Base-by-base conservation (phyloP, 1,284 basidiomycete genomes). In the Leucoagaricus sp. region DNA sequence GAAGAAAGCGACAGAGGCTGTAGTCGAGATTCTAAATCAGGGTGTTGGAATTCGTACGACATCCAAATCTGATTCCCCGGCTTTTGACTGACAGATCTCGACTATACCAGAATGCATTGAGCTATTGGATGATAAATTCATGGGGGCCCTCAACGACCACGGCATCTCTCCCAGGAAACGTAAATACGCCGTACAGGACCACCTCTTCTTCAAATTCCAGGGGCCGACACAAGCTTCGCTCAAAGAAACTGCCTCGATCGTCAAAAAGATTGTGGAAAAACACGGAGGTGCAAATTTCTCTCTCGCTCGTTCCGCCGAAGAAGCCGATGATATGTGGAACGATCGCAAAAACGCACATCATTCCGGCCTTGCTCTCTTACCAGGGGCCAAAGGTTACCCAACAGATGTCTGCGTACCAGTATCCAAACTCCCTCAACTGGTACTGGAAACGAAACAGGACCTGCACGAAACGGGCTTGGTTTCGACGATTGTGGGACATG, bases 351-450 rank as follows among this genome's bases (percentile, higher is more conserved):
- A 91, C 50, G 92, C 89, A 7, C 77, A 89, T 38, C 93, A 86
- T 75, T 80, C 84, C 8, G 84, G 86, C 1, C 65, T 93, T 64
- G 85, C 87, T 51, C 69, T 89, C 34, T 71, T 83, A n/a, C 83
- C 85, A 6, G 86, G 85, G 4, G 72, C 78, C 1, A 81, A 76
- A 56, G 87, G 85, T 1, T 93, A 90, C 87, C 79, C 84, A 17
- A 96, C 94, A 15, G 94, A 96, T 72, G 91, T 93, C 42, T 93
- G 91, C 63, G 93, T 95, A 0, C 93, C 93, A 0, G 84, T 94
- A 9, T 92, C 89, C 0, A 84, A 81, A 42, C 78, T 96, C 9
- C 91, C 93, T 0, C 75, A 85, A 42, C 76, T 95, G 5, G 87
- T 95, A 8, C 78, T 83, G 49, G 84, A 89, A 65, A 93, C 91